A percentile compares a stretch with the other conserved stretches of the same genome.
These are phyloP conservation scores for Dryadomyces quercivorus DNA, from an alignment of 2,329 filamentous ascomycete genomes.

Conservation along the genomic window DNA sequence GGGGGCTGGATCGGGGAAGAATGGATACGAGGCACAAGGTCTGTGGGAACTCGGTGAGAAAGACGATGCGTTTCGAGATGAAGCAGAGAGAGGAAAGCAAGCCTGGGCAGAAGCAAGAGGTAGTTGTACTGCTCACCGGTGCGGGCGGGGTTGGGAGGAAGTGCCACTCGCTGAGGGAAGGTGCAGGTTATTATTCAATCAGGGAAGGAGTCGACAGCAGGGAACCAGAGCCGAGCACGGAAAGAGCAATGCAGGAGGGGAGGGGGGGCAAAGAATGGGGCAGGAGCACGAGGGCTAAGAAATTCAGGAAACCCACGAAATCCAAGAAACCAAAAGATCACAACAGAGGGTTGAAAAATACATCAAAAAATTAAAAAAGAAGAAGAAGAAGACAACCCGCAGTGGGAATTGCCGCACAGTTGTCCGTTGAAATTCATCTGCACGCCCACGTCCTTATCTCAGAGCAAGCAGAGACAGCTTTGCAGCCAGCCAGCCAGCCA, in stretches of 20 bases:
- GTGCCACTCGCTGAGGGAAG: conserved; percentile 7
- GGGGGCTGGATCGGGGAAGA: background rate
- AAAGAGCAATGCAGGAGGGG: background rate
- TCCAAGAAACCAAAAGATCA: too few species aligned
- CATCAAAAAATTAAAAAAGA: too few species aligned
- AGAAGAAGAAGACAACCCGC: background rate
- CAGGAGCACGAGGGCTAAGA: background rate
- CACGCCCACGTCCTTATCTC: background rate
- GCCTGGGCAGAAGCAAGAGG: background rate
- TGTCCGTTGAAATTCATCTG: background rate
- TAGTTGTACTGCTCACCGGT: conserved; percentile 5
- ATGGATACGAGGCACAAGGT: background rate
- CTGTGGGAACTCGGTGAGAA: conserved; percentile 5
- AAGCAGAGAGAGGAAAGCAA: background rate
- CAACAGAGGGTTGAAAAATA: background rate
- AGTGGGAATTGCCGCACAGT: background rate
- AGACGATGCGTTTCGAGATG: background rate
- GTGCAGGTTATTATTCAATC: background rate
- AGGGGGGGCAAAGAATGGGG: background rate
- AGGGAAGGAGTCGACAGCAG: background rate
- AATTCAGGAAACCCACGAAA: too few species aligned
- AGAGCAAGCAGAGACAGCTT: too few species aligned
- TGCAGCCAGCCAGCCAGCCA: background rate
- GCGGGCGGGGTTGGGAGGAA: background rate
- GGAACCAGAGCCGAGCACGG: conserved; percentile 4